Conservation (phyloP, 768 basidiomycete genomes). For the Solioccasus polychromus region DNA sequence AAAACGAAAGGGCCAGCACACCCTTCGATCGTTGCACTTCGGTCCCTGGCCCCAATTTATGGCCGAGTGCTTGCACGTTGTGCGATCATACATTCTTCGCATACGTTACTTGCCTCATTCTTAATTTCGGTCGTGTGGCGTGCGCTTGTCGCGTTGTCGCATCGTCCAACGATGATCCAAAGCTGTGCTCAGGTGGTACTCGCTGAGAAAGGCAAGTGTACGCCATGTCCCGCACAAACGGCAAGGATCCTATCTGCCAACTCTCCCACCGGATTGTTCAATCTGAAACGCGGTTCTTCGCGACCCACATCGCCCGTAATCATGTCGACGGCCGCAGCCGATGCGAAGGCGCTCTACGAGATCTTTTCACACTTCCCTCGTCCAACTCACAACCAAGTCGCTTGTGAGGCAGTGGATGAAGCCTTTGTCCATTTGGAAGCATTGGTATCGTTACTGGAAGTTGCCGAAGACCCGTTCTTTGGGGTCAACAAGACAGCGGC, state of each 20-base stretch:
- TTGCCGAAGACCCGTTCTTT: slow-evolving; percentile 34
- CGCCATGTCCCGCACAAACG: slow-evolving; percentile 32
- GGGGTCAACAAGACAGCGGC: slow-evolving; percentile 17
- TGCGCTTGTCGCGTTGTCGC: slow-evolving; percentile 64
- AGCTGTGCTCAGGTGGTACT: slow-evolving; percentile 36
- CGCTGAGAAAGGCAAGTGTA: slow-evolving; percentile 41
- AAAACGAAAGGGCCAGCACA: slow-evolving; percentile 35
- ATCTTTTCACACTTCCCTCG: slow-evolving; percentile 60
- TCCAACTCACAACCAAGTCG: slow-evolving; percentile 53
- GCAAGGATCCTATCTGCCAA: slow-evolving; percentile 53
- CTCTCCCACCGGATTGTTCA: slow-evolving; percentile 57
- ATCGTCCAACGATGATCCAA: slow-evolving; percentile 49
- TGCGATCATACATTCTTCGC: slow-evolving; percentile 50
- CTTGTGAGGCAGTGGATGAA: slow-evolving; percentile 80
- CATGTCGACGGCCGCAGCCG: slow-evolving; percentile 46
- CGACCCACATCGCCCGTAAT: slow-evolving; percentile 60
- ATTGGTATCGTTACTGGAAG: slow-evolving; percentile 56
- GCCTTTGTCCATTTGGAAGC: slow-evolving; percentile 65
- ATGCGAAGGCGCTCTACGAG: slow-evolving; percentile 61
- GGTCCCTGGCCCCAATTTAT: slow-evolving; percentile 60
- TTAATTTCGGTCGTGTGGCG: slow-evolving; percentile 76
- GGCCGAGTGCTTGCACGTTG: slow-evolving; percentile 55
- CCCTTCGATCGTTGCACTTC: slow-evolving; percentile 58
- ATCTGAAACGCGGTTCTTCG: slow-evolving; percentile 62
- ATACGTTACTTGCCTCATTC: slow-evolving; percentile 63